Percentiles rank a stretch among this genome's conserved stretches.
phyloP scores from a whole-genome alignment of 2,329 filamentous ascomycete genomes.

The Talaromyces sp. region DNA sequence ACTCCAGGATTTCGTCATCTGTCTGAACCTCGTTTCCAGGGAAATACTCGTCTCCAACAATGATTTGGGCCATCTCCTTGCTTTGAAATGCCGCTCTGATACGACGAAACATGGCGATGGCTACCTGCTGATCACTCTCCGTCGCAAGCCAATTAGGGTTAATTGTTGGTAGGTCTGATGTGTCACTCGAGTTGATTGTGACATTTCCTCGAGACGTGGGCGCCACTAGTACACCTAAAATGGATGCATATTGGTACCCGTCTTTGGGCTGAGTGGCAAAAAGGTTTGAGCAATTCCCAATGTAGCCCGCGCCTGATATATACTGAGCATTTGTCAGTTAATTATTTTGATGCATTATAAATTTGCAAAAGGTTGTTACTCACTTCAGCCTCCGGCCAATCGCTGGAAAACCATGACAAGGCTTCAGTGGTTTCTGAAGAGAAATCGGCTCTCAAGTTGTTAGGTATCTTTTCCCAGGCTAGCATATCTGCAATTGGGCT shows the following conservation, averaged over 20 bases:
- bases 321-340: slow-evolving; percentile 13
- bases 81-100: slow-evolving; percentile 33
- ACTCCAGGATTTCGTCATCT: slow-evolving; percentile 40
- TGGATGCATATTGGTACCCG: slow-evolving; percentile 28
- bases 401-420: slow-evolving; percentile 25
- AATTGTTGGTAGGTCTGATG: slow-evolving; percentile 37
- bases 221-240: slow-evolving; percentile 31
- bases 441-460: slow-evolving; percentile 14
- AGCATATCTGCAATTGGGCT: neutral
- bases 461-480: slow-evolving; percentile 30
- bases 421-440: slow-evolving; percentile 16
- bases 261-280: slow-evolving; percentile 25
- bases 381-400: slow-evolving; percentile 36
- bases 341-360: neutral
- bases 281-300: slow-evolving; percentile 24
- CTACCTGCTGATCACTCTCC: slow-evolving; percentile 40
- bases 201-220: slow-evolving; percentile 44
- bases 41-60: slow-evolving; percentile 33
- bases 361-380: neutral
- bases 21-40: slow-evolving; percentile 35
- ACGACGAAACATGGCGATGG: slow-evolving; percentile 41
- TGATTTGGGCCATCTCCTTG: slow-evolving; percentile 24
- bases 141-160: slow-evolving; percentile 43
- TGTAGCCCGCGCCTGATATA: slow-evolving; percentile 21
- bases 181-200: slow-evolving; percentile 35